phyloP scores from a whole-genome alignment of 139 green algal genomes.

The Auxenochlorella pyrenoidosa region DNA sequence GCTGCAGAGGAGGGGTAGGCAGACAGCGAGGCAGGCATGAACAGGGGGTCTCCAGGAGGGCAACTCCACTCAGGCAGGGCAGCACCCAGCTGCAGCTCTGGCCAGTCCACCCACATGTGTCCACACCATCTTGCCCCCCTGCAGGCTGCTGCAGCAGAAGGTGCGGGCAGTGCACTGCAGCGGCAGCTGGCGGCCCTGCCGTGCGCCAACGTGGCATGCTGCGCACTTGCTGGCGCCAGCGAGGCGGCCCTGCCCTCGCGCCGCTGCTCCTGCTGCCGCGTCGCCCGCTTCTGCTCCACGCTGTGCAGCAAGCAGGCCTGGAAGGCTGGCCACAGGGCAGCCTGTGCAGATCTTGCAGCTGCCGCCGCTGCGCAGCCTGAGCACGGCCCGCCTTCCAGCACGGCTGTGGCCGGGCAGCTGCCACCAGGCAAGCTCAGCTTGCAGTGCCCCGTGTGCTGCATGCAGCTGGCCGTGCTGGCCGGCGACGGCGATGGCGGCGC shows the following conservation, averaged over 20 bases:
- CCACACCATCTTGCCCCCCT: not conserved
- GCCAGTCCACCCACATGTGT: no score
- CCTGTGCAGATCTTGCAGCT: not conserved
- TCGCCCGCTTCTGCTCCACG: not conserved
- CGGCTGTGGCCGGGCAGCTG: not conserved
- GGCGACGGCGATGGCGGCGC: not conserved
- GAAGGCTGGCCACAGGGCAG: not conserved
- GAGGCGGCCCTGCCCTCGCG: not conserved
- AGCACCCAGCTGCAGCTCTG: no score
- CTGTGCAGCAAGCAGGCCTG: not conserved
- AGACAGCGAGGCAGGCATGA: no score
- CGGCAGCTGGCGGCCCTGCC: slow-evolving; percentile 2
- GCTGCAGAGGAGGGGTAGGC: no score
- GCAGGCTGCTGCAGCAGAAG: not conserved
- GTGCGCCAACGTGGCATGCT: not conserved
- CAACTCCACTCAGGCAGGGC: no score
- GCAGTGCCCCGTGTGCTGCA: not conserved
- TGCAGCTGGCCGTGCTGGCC: not conserved
- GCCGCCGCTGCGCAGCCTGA: not conserved
- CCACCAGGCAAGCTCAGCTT: not conserved
- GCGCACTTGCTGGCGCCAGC: not conserved
- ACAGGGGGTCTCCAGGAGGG: no score
- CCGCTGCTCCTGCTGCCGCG: not conserved
- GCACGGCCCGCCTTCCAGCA: not conserved
- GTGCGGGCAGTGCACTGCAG: not conserved